These are phyloP conservation scores for Colletotrichum horii DNA, from an alignment of 2,329 filamentous ascomycete genomes.

Conservation along the genomic window DNA sequence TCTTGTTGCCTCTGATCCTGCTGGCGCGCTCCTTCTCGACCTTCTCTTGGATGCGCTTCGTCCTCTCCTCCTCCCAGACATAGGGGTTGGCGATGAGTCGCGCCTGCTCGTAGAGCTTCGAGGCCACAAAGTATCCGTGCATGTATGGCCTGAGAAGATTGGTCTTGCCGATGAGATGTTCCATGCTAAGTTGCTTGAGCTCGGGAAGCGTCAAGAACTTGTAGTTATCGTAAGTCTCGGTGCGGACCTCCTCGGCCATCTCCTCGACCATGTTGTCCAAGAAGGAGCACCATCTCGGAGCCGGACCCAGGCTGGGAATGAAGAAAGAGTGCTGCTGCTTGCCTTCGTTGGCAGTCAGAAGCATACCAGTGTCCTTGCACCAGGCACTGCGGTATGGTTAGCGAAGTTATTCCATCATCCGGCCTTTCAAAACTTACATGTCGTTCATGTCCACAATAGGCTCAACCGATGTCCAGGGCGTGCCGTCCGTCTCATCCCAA, in stretches of 20 bases:
- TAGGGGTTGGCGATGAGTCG: conserved; percentile 92
- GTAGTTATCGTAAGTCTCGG: conserved; percentile 96
- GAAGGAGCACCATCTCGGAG: conserved; percentile 95
- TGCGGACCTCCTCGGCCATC: conserved; percentile 84
- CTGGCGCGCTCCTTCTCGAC: conserved; percentile 97
- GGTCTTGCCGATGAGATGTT: conserved; percentile 89
- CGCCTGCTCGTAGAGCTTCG: conserved; percentile 94
- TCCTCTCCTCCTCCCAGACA: conserved; percentile 88
- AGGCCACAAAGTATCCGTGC: conserved; percentile 98
- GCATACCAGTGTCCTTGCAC: conserved; percentile 91
- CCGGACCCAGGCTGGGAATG: conserved; percentile 89
- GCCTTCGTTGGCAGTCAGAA: conserved; percentile 96
- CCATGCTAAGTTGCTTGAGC: conserved; percentile 82
- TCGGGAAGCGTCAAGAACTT: conserved; percentile 95
- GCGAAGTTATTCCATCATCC: neutral
- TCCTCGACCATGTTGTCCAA: conserved; percentile 98
- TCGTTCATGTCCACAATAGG: conserved; percentile 94
- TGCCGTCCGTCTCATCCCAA: conserved; percentile 84
- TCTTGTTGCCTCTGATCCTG: conserved; percentile 92
- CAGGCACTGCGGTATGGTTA: conserved; percentile 59
- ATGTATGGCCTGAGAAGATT: conserved; percentile 93
- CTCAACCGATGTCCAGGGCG: conserved; percentile 94
- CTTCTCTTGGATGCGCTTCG: conserved; percentile 91
- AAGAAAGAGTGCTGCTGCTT: conserved; percentile 95
- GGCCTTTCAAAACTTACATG: conserved; percentile 49